These are phyloP conservation scores for Gamsiella multidivaricata DNA, from an alignment of 192 early-diverging fungal species.

Conservation along the genomic window DNA sequence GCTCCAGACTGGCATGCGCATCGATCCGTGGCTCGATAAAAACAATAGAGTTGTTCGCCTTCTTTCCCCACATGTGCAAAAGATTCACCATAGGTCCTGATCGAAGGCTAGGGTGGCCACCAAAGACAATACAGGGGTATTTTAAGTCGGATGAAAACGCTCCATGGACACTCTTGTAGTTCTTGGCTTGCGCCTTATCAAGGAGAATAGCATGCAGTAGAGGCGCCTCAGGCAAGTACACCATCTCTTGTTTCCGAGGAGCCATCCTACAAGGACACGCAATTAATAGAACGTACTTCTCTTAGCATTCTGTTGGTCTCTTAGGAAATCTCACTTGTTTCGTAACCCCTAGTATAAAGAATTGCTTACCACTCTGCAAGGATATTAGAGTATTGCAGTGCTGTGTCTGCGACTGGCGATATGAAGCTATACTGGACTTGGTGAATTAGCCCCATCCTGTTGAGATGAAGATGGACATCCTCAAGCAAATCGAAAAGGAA, in stretches of 20 bases:
- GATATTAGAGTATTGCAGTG: constrained; percentile 85
- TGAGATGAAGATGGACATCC: constrained; percentile 65
- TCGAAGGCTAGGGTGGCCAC: constrained; percentile 58
- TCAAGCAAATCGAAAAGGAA: constrained; percentile 80
- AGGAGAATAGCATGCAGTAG: constrained; percentile 63
- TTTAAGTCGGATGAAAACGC: constrained; percentile 49
- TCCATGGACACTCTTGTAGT: constrained; percentile 53
- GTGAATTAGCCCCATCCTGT: constrained; percentile 63
- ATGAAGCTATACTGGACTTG: constrained; percentile 76
- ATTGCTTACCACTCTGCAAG: constrained; percentile 81
- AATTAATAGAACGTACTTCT: no score
- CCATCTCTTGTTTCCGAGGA: constrained; percentile 67
- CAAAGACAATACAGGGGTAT: constrained; percentile 75
- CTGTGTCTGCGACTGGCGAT: constrained; percentile 79
- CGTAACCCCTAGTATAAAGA: no score
- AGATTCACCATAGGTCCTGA: constrained; percentile 59
- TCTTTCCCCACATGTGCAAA: constrained; percentile 58
- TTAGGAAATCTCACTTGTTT: no score
- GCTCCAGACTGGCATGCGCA: constrained; percentile 32
- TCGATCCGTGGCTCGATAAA: constrained; percentile 59
- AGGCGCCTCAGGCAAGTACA: constrained; percentile 73
- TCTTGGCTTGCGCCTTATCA: constrained; percentile 54
- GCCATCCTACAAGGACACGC: constrained; percentile 68
- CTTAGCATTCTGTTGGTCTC: no score
- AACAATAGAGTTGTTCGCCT: constrained; percentile 59